These are phyloP conservation scores for Byssothecium circinans DNA, from an alignment of 2,329 filamentous ascomycete genomes.

Conservation along the genomic window DNA sequence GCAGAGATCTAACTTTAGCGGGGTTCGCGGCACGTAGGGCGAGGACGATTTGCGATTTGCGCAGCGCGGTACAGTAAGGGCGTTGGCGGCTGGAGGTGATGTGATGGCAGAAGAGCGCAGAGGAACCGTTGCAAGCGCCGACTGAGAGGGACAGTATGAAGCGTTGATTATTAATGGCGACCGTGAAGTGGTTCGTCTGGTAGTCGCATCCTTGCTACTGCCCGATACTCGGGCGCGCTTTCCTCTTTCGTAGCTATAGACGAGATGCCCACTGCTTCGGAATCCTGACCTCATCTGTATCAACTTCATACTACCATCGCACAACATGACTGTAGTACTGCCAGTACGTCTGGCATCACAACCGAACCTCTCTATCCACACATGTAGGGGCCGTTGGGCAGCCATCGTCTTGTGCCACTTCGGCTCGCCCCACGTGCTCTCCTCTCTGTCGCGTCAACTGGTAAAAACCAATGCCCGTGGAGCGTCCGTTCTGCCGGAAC, in stretches of 20 bases:
- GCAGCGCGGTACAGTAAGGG: slow-evolving; percentile 6
- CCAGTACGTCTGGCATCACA: slow-evolving; percentile 11
- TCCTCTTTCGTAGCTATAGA: slow-evolving; percentile 9
- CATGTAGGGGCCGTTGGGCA: background rate
- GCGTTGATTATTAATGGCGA: slow-evolving; percentile 16
- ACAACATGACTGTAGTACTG: slow-evolving; percentile 11
- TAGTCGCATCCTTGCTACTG: slow-evolving; percentile 5
- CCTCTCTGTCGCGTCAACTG: background rate
- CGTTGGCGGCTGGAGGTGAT: background rate
- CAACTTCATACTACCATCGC: background rate
- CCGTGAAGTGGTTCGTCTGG: background rate
- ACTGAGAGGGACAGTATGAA: slow-evolving; percentile 1
- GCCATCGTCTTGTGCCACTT: slow-evolving; percentile 9
- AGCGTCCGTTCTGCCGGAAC: slow-evolving; percentile 5
- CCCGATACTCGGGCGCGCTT: slow-evolving; percentile 9
- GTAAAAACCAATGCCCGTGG: slow-evolving; percentile 3
- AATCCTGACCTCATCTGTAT: slow-evolving; percentile 5
- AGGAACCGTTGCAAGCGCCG: slow-evolving; percentile 1
- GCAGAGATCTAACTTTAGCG: slow-evolving; percentile 37
- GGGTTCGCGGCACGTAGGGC: slow-evolving; percentile 25
- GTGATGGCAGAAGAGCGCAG: slow-evolving; percentile 1
- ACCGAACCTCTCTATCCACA: slow-evolving; percentile 3
- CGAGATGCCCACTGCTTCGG: slow-evolving; percentile 8
- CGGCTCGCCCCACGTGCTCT: slow-evolving; percentile 8
- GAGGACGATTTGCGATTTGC: slow-evolving; percentile 3